Evolutionary conservation across 371 early-diverging fungal species (phyloP).

Genomic region (Rhizopus sp.): DNA sequence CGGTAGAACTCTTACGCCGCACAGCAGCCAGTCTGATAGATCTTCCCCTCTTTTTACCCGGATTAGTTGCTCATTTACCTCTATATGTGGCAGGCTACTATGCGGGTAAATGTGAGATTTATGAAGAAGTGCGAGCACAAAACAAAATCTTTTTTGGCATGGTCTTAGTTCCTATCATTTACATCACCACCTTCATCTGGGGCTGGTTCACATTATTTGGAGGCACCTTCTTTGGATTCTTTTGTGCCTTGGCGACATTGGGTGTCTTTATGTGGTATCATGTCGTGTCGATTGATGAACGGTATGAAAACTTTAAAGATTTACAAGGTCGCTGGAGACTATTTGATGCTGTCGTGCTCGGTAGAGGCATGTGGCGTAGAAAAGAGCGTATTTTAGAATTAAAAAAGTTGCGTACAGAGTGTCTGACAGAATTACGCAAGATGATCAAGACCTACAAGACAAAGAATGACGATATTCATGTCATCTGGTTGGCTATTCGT

Average conservation of each 20-base stretch:
- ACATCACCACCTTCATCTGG: constrained; percentile 42
- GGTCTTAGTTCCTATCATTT: constrained; percentile 44
- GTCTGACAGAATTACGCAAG: constrained; percentile 29
- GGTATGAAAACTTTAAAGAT: constrained; percentile 51
- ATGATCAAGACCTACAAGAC: constrained; percentile 36
- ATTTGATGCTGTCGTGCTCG: constrained; percentile 53
- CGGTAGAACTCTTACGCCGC: constrained; percentile 39
- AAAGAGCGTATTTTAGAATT: constrained; percentile 34
- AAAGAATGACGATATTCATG: constrained; percentile 37
- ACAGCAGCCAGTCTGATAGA: constrained; percentile 44
- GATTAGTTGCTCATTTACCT: constrained; percentile 54
- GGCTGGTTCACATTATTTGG: constrained; percentile 46
- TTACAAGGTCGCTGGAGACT: constrained; percentile 50
- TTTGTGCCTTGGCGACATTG: constrained; percentile 39
- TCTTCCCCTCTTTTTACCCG: constrained; percentile 57
- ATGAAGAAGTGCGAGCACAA: constrained; percentile 60
- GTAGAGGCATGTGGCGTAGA: constrained; percentile 50
- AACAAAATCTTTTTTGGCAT: constrained; percentile 55
- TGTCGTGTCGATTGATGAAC: constrained; percentile 47
- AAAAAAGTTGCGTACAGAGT: constrained; percentile 37
- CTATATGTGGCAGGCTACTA: constrained; percentile 53
- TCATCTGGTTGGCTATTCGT: constrained; percentile 38
- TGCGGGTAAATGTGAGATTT: constrained; percentile 51
- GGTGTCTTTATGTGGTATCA: constrained; percentile 53
- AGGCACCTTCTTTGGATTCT: constrained; percentile 47